Evolutionary conservation across 2,329 filamentous ascomycete species (phyloP), one percentile per base, ranked within the genome.

Genomic region (Penicillium expansum): DNA sequence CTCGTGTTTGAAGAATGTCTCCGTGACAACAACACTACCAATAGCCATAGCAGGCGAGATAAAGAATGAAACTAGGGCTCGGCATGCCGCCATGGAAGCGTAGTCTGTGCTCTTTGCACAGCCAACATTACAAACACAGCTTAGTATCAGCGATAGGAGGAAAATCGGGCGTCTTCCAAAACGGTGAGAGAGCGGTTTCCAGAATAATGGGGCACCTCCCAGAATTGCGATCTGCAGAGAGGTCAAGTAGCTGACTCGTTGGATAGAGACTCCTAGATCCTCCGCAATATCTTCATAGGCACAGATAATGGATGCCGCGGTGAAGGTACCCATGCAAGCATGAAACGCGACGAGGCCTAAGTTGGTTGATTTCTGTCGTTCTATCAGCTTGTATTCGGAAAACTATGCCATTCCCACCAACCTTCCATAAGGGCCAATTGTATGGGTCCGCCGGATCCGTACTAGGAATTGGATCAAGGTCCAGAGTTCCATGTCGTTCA

Each of bases 271-370:
- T 18, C 70, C 70, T 2, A 85, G 69, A 44, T 85, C 82, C 30
- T 73, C 69, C 2, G 81, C 76, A 30, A 86, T 84, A 30, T 76
- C 71, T 43, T 78, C 76, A 63, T 81, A 85, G 5, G 80, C 82
- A 3, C 80, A 79, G 57, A 83, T 81, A 60, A 85, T 83, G 5
- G 77, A 71, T 0, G 82, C 76, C 0, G 83, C 81, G 1, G 76
- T 81, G 60, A 85, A 84, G 1, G 81, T 82, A 43, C 77, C 76
- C 79, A 85, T 85, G 69, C 80, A 80, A 29, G 82, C 80, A 55
- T 85, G 81, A 63, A 83, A 82, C 0, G 82, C 80, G 16, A 86
- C 81, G 10, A 85, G 76, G 11, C 77, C 55, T 0, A 86, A 70
- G 56, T 85, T 83, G 52, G 73, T 55, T 0, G 74, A 67, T 78